Conservation (phyloP, 2,329 filamentous ascomycete species). For the Claviceps lovelessii region DNA sequence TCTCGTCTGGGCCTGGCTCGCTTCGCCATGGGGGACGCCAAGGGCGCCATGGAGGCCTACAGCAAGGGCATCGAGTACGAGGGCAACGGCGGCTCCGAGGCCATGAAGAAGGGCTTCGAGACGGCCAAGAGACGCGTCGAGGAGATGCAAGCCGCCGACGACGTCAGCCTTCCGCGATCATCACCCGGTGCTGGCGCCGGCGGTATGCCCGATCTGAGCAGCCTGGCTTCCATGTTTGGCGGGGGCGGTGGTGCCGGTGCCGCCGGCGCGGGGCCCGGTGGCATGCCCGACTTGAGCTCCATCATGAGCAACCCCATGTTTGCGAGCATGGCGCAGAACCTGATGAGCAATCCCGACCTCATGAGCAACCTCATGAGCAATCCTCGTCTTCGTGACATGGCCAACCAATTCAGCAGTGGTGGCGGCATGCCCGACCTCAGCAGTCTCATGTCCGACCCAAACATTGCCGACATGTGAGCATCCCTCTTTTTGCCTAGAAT, state of each 20-base stretch:
- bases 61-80: constrained; percentile 84
- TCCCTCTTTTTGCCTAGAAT: not conserved
- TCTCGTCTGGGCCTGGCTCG: constrained; percentile 79
- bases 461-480: constrained; percentile 85
- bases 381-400: constrained; percentile 77
- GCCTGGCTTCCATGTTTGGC: constrained; percentile 59
- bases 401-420: constrained; percentile 58
- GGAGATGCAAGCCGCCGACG: constrained; percentile 49
- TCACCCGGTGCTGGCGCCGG: constrained; percentile 38
- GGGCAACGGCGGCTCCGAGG: constrained; percentile 84
- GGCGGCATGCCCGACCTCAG: constrained; percentile 83
- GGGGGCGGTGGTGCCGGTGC: constrained; percentile 40
- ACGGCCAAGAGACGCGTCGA: constrained; percentile 80
- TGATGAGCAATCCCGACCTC: constrained; percentile 93
- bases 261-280: constrained; percentile 47
- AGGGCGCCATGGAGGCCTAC: constrained; percentile 91
- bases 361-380: constrained; percentile 91
- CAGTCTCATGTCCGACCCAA: constrained; percentile 81
- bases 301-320: constrained; percentile 99
- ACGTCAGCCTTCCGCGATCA: constrained; percentile 25
- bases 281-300: constrained; percentile 73
- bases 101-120: constrained; percentile 95
- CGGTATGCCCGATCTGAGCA: constrained; percentile 57
- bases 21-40: constrained; percentile 81
- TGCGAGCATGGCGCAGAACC: constrained; percentile 85